phyloP scores from a whole-genome alignment of 1,284 basidiomycete genomes.

The Heterobasidion parviporum region DNA sequence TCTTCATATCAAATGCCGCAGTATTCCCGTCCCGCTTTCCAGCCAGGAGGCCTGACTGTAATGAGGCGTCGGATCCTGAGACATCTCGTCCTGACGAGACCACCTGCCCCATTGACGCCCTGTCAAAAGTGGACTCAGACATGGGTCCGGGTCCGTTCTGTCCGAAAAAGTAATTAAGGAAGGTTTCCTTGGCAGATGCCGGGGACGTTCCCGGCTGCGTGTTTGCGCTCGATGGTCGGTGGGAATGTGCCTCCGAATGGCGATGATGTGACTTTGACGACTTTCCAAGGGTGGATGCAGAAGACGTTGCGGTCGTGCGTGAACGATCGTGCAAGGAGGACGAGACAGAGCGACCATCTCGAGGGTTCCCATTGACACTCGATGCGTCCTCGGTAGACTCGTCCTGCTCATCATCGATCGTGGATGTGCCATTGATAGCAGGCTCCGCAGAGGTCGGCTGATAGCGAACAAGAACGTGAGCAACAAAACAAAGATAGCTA shows the following conservation, averaged over 20 bases:
- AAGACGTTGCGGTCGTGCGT: slow-evolving; percentile 14
- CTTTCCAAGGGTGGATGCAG: slow-evolving; percentile 23
- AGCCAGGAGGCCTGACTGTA: slow-evolving; percentile 54
- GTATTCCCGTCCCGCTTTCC: slow-evolving; percentile 70
- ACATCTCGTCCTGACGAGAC: slow-evolving; percentile 45
- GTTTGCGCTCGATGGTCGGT: slow-evolving; percentile 22
- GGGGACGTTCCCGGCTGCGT: slow-evolving; percentile 21
- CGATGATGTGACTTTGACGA: slow-evolving; percentile 26
- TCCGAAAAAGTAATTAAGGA: slow-evolving; percentile 95
- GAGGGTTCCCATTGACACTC: slow-evolving; percentile 41
- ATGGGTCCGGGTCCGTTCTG: slow-evolving; percentile 68
- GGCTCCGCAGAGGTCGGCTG: slow-evolving; percentile 53
- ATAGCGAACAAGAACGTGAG: slow-evolving; percentile 5
- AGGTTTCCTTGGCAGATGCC: slow-evolving; percentile 71
- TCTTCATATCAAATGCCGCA: slow-evolving; percentile 98
- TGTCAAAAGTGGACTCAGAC: slow-evolving; percentile 40
- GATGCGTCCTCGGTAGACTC: slow-evolving; percentile 42
- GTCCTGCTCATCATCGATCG: slow-evolving; percentile 50
- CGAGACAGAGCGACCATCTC: slow-evolving; percentile 70
- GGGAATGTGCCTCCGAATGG: slow-evolving; percentile 23
- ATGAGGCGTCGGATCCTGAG: slow-evolving; percentile 38
- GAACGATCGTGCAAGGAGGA: slow-evolving; percentile 63
- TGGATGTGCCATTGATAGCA: slow-evolving; percentile 34
- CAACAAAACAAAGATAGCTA: slow-evolving; percentile 10
- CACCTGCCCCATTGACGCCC: slow-evolving; percentile 12